Evolutionary conservation across 805 yeast species (phyloP), one percentile per base, ranked within the genome.

Genomic region (Yamadazyma kitorensis): DNA sequence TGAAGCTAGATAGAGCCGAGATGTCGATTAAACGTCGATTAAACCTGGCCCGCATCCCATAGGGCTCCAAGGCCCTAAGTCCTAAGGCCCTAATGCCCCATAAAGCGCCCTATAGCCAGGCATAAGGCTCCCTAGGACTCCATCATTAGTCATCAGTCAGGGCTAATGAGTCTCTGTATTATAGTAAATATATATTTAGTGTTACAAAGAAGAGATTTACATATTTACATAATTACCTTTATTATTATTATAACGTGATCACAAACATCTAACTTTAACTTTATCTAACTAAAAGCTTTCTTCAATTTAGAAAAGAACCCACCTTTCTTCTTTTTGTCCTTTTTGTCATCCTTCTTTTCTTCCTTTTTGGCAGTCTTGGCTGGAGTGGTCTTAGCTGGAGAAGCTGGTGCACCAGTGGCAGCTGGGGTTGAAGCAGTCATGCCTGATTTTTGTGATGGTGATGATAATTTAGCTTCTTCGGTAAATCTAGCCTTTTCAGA

Each of bases 271-370:
- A 20, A 8, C 17, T 26, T 12, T 7, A 7, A 7, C 6, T 12
- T 8, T 11, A 20, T 31, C 31, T 41, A 37, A 30, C 21, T 30
- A 24, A 68, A 55, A 20, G 64, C 47, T 45, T 61, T 67, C 56
- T 67, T 70, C 41, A 71, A 39, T 51, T 36, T 44, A 21, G 48
- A 37, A 11, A 70, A 55, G 30, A 72, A 61, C 10, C 70, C 63
- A 23, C 60, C 56, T 51, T 61, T 66, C 59, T 62, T 58, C 51
- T 61, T 64, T 56, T 70, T 57, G 20, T 53, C 43, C 39, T 48
- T 43, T 36, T 36, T 34, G 24, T 29, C 36, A 12, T 39, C 50
- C 32, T 53, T 47, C 21, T 43, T 30, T 3, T 22, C 37, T 8
- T 25, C 33, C 34, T 39, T 38, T 23, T 35, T 32, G 27, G 21